These are phyloP conservation scores for Thalassiosira delicatula DNA, from an alignment of 352 stramenopile genomes.

Conservation along the genomic window DNA sequence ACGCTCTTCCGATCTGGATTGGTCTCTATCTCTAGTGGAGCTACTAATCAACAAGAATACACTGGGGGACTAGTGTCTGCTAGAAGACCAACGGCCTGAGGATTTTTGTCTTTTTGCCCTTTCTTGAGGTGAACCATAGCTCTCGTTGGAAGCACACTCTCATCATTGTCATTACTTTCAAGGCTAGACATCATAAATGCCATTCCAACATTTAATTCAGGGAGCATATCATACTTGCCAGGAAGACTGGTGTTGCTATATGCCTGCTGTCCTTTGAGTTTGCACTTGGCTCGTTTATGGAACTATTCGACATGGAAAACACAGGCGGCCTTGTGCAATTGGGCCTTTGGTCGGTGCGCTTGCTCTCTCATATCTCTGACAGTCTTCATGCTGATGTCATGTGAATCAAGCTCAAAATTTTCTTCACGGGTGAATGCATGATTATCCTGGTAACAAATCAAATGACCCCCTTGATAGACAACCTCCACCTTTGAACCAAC, in stretches of 20 bases:
- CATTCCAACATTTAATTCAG: background rate
- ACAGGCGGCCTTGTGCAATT: background rate
- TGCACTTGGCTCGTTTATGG: background rate
- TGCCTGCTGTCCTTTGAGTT: background rate
- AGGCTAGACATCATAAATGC: background rate
- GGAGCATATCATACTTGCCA: background rate
- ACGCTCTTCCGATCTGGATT: too few species aligned
- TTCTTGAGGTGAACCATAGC: background rate
- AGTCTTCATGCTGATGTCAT: background rate
- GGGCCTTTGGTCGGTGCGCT: background rate
- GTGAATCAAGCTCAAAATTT: background rate
- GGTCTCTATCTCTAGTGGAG: background rate
- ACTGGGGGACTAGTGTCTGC: background rate
- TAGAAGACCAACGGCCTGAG: background rate
- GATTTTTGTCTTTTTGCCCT: background rate
- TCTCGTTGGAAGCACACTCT: background rate
- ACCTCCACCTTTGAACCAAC: background rate
- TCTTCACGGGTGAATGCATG: background rate
- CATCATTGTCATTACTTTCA: background rate
- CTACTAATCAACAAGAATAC: background rate
- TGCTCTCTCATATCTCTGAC: background rate
- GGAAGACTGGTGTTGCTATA: background rate
- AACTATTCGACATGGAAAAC: background rate
- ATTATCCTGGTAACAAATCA: background rate
- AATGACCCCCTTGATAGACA: background rate